Evolutionary conservation across 2,329 filamentous ascomycete genomes (phyloP).

Genomic region (Phialocephala subalpina): DNA sequence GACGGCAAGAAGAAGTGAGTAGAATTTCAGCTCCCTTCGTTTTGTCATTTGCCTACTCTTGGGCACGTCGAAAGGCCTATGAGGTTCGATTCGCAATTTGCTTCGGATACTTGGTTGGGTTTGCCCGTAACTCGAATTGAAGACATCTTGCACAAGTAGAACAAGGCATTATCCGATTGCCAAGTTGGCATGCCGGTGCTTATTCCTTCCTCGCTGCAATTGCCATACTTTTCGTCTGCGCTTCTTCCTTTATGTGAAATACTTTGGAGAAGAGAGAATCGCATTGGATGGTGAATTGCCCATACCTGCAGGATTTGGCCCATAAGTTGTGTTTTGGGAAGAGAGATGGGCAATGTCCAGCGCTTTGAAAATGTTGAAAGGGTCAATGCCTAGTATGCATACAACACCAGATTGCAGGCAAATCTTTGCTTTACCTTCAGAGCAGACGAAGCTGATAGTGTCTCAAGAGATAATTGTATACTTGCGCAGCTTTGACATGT

Average conservation of each 20-base stretch:
- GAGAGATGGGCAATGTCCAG: neutral
- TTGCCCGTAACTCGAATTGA: neutral
- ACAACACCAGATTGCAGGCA: too few relatives aligned
- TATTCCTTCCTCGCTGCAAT: neutral
- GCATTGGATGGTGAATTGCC: too few relatives aligned
- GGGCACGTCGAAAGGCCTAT: neutral
- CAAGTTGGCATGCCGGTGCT: neutral
- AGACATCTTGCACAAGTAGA: neutral
- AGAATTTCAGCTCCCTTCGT: neutral
- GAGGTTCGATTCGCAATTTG: neutral
- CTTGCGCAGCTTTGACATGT: too few relatives aligned
- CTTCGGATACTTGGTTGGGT: neutral
- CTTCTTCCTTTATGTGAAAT: too few relatives aligned
- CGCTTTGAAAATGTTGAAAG: too few relatives aligned
- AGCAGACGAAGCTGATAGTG: too few relatives aligned
- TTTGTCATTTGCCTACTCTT: neutral
- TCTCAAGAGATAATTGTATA: neutral
- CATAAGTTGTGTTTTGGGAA: neutral
- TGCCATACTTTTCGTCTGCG: neutral
- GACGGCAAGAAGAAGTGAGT: constrained; percentile 43
- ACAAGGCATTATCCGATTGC: neutral
- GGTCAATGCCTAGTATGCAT: too few relatives aligned
- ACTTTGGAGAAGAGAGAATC: too few relatives aligned
- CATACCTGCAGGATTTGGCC: neutral
- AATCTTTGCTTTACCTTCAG: too few relatives aligned